These are phyloP conservation scores for Blastobotrys terrestris DNA, from an alignment of 805 yeast genomes.

Conservation along the genomic window DNA sequence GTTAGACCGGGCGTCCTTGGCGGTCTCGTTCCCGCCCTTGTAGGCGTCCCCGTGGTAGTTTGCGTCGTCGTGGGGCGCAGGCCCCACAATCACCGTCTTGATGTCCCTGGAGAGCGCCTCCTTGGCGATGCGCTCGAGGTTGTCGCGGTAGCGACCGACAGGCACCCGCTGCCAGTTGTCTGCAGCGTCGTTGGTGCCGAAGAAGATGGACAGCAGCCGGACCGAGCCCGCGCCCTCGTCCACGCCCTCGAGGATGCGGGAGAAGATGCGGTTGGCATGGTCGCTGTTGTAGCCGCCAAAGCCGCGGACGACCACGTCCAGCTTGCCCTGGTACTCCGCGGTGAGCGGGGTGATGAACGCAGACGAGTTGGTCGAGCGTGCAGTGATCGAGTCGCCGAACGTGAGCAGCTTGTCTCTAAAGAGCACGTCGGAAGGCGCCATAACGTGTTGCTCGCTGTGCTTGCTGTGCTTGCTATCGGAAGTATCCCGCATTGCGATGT, in stretches of 20 bases:
- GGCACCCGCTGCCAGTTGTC: conserved; percentile 43
- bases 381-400: conserved; percentile 67
- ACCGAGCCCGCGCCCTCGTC: conserved; percentile 35
- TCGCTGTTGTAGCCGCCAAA: conserved; percentile 69
- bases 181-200: conserved; percentile 77
- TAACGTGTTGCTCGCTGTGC: background rate
- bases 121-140: conserved; percentile 31
- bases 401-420: conserved; percentile 42
- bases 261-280: conserved; percentile 47
- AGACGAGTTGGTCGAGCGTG: conserved; percentile 39
- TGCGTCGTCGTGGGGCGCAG: conserved; percentile 43
- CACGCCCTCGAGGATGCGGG: conserved; percentile 47
- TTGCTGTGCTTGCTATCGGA: too few species aligned
- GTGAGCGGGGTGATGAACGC: conserved; percentile 44
- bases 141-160: conserved; percentile 42
- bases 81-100: conserved; percentile 54
- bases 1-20: conserved; percentile 36
- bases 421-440: background rate
- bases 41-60: conserved; percentile 13
- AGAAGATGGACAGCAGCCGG: conserved; percentile 40
- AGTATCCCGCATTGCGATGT: too few species aligned
- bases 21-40: background rate
- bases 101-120: conserved; percentile 37
- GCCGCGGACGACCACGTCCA: conserved; percentile 72
- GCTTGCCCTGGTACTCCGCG: conserved; percentile 45